phyloP scores from a whole-genome alignment of 805 yeast species.

The Kregervanrija fluxuum region DNA sequence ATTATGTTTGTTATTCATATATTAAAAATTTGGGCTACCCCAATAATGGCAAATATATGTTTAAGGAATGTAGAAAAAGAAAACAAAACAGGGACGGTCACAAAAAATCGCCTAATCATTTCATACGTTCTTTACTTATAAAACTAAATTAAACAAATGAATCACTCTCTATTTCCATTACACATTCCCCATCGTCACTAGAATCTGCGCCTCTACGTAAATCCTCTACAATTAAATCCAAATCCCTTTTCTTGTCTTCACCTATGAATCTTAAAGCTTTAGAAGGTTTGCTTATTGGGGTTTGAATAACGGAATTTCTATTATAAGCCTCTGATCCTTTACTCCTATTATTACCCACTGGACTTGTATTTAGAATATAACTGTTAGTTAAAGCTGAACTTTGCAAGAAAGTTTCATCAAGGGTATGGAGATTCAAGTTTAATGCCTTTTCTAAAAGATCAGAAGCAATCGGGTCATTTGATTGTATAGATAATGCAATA shows the following conservation, averaged over 20 bases:
- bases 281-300: conserved; percentile 17
- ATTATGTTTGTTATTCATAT: no score
- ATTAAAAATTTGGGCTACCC: no score
- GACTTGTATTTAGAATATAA: no score
- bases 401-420: conserved; percentile 13
- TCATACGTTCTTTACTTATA: neutral
- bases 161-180: conserved; percentile 55
- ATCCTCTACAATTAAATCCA: conserved; percentile 32
- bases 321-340: neutral
- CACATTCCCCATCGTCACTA: conserved; percentile 23
- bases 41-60: no score
- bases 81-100: no score
- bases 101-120: no score
- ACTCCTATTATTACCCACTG: neutral
- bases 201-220: conserved; percentile 38
- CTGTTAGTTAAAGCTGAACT: no score
- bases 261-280: conserved; percentile 22
- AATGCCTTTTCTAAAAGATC: conserved; percentile 78
- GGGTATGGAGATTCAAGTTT: conserved; percentile 41
- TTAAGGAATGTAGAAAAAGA: no score
- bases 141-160: conserved; percentile 11
- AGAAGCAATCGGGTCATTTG: conserved; percentile 76
- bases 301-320: conserved; percentile 11
- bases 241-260: conserved; percentile 20
- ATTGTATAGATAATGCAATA: conserved; percentile 69